Conservation (phyloP, 129 eudicot species). For the Glebionis coronaria region DNA sequence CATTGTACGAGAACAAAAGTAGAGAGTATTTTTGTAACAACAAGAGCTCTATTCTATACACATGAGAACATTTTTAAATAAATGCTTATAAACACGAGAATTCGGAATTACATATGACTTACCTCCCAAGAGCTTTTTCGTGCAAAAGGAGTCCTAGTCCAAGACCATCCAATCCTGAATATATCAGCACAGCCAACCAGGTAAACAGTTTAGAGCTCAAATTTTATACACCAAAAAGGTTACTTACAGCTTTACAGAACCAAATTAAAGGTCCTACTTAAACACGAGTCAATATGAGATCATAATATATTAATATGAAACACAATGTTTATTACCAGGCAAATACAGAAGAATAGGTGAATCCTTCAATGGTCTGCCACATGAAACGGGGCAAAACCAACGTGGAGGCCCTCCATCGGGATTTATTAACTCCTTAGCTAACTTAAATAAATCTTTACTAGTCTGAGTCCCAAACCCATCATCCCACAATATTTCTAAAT, state of each 20-base stretch:
- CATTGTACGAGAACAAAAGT: not conserved
- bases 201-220: too few species aligned
- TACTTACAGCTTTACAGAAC: too few species aligned
- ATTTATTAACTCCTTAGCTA: conserved; percentile 44
- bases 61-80: not conserved
- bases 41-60: too few species aligned
- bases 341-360: conserved; percentile 78
- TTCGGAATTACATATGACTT: conserved; percentile 17
- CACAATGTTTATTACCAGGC: conserved; percentile 49
- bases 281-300: not conserved
- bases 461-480: conserved; percentile 71
- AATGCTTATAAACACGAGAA: not conserved
- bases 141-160: conserved; percentile 65
- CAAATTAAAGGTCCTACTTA: too few species aligned
- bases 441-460: conserved; percentile 58
- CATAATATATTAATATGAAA: not conserved
- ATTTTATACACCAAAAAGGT: too few species aligned
- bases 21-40: too few species aligned
- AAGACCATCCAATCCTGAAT: conserved; percentile 58
- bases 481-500: conserved; percentile 68
- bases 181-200: not conserved
- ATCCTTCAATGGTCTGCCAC: conserved; percentile 57
- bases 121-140: conserved; percentile 62
- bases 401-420: conserved; percentile 86
- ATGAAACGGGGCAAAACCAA: conserved; percentile 79